Percentiles rank a stretch among this genome's conserved stretches.
phyloP scores from a whole-genome alignment of 495 filamentous ascomycete genomes.

The Neurospora sp. region DNA sequence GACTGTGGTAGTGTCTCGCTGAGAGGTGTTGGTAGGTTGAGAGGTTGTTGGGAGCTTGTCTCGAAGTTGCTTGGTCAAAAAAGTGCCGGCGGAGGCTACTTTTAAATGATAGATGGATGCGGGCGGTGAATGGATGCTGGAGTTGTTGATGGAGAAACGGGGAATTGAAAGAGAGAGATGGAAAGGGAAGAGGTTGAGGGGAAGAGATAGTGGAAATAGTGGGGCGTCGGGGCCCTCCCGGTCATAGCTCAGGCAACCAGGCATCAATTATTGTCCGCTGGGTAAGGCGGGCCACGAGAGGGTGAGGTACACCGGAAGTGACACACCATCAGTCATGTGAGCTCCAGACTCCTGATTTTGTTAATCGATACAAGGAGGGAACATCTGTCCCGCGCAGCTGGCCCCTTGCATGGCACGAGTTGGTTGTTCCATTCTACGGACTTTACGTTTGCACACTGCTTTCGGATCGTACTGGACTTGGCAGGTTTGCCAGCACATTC shows the following conservation, averaged over 20 bases:
- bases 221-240: slow-evolving; percentile 6
- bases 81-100: not conserved
- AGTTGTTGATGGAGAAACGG: slow-evolving; percentile 15
- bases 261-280: slow-evolving; percentile 8
- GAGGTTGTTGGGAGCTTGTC: slow-evolving; percentile 3
- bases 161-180: slow-evolving; percentile 11
- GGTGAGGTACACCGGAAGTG: not conserved
- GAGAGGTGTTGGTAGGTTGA: slow-evolving; percentile 1
- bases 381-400: not conserved
- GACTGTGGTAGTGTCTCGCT: slow-evolving; percentile 28
- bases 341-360: not conserved
- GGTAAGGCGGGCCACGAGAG: not conserved
- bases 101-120: slow-evolving; percentile 10
- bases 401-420: not conserved
- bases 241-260: slow-evolving; percentile 15
- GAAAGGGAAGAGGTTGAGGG: slow-evolving; percentile 12
- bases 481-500: not conserved
- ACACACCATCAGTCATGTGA: not conserved
- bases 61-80: not conserved
- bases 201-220: slow-evolving; percentile 18
- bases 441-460: not conserved
- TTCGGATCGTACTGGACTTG: not conserved
- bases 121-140: slow-evolving; percentile 8
- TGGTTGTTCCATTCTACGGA: not conserved
- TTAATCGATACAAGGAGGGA: not conserved